Percentiles rank a stretch among this genome's conserved stretches.
phyloP scores from a whole-genome alignment of 75 land plant genomes.

The Picea glauca region DNA sequence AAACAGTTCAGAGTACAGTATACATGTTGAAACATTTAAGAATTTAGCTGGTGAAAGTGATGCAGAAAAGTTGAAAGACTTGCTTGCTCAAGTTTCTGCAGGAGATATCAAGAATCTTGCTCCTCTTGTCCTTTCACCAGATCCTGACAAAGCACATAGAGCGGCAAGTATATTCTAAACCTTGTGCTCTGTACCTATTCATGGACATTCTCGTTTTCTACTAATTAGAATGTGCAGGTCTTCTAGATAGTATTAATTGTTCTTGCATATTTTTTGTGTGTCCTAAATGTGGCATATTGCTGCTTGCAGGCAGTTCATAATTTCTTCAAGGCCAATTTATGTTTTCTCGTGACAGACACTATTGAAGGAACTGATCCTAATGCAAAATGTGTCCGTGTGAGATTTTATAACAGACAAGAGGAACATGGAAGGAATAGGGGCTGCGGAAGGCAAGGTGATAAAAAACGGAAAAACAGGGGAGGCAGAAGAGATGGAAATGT shows the following conservation, averaged over 20 bases:
- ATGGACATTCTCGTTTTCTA: neutral
- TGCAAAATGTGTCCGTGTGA: conserved; percentile 74
- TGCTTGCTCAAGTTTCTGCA: conserved; percentile 44
- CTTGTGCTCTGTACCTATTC: neutral
- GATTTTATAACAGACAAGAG: conserved; percentile 28
- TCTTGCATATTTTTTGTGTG: neutral
- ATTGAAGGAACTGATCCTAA: conserved; percentile 61
- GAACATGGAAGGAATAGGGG: conserved; percentile 3
- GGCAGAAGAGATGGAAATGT: conserved; percentile 42
- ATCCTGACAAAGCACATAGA: conserved; percentile 73
- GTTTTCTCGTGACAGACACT: conserved; percentile 83
- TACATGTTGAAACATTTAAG: conserved; percentile 62
- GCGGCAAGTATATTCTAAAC: conserved; percentile 38
- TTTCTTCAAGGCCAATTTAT: conserved; percentile 73
- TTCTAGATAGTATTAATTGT: neutral
- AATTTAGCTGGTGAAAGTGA: conserved; percentile 65
- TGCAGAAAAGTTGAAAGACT: conserved; percentile 47
- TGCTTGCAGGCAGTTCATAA: conserved; percentile 73
- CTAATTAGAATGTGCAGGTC: neutral
- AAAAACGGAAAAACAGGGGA: conserved; percentile 8
- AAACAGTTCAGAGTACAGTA: conserved; percentile 17
- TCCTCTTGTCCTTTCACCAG: conserved; percentile 67
- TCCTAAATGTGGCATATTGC: neutral
- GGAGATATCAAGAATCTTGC: conserved; percentile 23
- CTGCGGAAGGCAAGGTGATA: neutral